These are phyloP conservation scores for Fomitopsis palustris DNA, from an alignment of 1,284 basidiomycete species.

Conservation along the genomic window DNA sequence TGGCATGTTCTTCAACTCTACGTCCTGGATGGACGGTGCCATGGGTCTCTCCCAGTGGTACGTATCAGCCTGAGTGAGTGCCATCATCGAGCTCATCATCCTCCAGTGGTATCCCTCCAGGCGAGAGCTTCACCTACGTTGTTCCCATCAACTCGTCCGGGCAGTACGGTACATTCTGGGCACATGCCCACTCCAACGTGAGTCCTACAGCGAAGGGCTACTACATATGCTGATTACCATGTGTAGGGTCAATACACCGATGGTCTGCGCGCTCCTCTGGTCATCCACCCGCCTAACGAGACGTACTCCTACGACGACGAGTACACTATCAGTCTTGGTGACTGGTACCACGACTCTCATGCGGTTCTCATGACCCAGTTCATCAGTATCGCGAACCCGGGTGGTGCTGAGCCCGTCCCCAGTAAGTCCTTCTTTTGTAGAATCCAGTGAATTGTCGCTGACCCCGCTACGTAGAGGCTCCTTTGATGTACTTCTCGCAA, in stretches of 20 bases:
- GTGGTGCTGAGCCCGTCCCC: constrained; percentile 86
- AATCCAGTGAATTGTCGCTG: neutral
- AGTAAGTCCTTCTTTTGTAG: constrained; percentile 25
- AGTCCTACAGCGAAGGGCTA: constrained; percentile 11
- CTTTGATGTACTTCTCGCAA: constrained; percentile 82
- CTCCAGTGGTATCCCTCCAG: constrained; percentile 77
- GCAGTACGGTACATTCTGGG: constrained; percentile 89
- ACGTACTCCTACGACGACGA: constrained; percentile 85
- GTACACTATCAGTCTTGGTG: constrained; percentile 73
- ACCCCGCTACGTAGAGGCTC: constrained; percentile 54
- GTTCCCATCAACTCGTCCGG: constrained; percentile 72
- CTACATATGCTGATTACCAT: constrained; percentile 2
- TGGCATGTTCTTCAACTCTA: constrained; percentile 90
- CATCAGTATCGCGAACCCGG: constrained; percentile 73
- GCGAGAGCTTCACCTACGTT: constrained; percentile 71
- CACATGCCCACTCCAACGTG: constrained; percentile 70
- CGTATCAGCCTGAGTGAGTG: constrained; percentile 11
- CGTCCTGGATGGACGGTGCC: constrained; percentile 89
- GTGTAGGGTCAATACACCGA: constrained; percentile 83
- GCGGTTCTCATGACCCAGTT: constrained; percentile 63
- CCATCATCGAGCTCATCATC: neutral
- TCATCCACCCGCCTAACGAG: constrained; percentile 68
- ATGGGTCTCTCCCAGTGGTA: constrained; percentile 81
- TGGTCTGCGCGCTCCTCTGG: constrained; percentile 74
- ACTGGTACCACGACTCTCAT: constrained; percentile 74